phyloP scores from a whole-genome alignment of 768 basidiomycete genomes.

The Xerocomus potaroensis region DNA sequence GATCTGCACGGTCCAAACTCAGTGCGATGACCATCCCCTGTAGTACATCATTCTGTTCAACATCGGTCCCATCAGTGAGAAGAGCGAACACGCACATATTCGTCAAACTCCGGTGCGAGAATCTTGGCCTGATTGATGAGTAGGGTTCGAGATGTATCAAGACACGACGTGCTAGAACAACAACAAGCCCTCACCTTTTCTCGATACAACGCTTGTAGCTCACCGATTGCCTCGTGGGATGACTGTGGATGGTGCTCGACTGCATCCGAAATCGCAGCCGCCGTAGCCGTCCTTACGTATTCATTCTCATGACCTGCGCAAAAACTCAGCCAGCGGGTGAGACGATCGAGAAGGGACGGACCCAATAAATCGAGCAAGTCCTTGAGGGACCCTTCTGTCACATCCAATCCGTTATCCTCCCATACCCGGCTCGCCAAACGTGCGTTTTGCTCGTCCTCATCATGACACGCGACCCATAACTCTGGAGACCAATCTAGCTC shows the following conservation, averaged over 20 bases:
- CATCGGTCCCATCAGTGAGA: background rate
- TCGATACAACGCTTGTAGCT: conserved; percentile 69
- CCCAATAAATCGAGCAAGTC: conserved; percentile 67
- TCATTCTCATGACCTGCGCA: conserved; percentile 72
- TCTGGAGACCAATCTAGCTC: conserved; percentile 91
- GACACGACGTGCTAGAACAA: too few relatives aligned
- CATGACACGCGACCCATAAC: conserved; percentile 85
- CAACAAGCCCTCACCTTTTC: conserved; percentile 58
- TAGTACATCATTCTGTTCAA: background rate
- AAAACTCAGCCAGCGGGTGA: background rate
- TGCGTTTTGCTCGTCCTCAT: conserved; percentile 85
- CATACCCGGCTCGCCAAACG: conserved; percentile 76
- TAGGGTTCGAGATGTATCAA: too few relatives aligned
- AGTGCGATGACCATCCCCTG: conserved; percentile 92
- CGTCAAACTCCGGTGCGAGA: conserved; percentile 87
- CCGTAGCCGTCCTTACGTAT: conserved; percentile 72
- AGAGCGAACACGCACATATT: conserved; percentile 62
- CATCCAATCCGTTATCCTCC: conserved; percentile 95
- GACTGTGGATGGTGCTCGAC: conserved; percentile 67
- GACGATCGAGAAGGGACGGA: conserved; percentile 26
- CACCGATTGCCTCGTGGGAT: conserved; percentile 42
- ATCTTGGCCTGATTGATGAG: conserved; percentile 91
- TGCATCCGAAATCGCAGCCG: conserved; percentile 72
- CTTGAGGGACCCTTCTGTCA: conserved; percentile 58
- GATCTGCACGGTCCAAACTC: conserved; percentile 83